Percentiles rank a stretch among this genome's conserved stretches.
Evolutionary conservation across 2,329 filamentous ascomycete genomes (phyloP).

Genomic region (Verticillium albo-atrum): DNA sequence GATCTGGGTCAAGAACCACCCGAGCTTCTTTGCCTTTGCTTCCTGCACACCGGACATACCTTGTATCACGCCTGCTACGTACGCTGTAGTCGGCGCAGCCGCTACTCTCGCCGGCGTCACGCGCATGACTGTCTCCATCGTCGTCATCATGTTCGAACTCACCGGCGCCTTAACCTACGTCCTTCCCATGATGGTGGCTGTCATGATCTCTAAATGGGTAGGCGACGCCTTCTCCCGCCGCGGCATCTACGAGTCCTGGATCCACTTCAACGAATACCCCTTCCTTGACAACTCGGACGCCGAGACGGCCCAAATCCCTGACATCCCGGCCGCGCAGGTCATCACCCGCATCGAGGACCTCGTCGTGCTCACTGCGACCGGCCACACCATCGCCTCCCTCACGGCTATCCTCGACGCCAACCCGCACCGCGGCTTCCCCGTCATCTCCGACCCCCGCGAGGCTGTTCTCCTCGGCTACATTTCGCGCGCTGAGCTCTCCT

Average conservation of each 20-base stretch:
- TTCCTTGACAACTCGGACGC: constrained; percentile 81
- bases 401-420: constrained; percentile 67
- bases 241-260: constrained; percentile 98
- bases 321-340: constrained; percentile 79
- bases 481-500: constrained; percentile 81
- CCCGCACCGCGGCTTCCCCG: constrained; percentile 84
- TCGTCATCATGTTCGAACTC: constrained; percentile 99
- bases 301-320: constrained; percentile 70
- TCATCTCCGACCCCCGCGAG: constrained; percentile 73
- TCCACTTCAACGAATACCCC: constrained; percentile 91
- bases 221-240: constrained; percentile 89
- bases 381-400: constrained; percentile 79
- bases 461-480: constrained; percentile 89
- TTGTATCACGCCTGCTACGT: constrained; percentile 91
- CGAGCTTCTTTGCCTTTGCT: constrained; percentile 70
- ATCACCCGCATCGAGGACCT: constrained; percentile 94
- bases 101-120: constrained; percentile 92
- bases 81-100: constrained; percentile 92
- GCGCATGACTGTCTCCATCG: constrained; percentile 94
- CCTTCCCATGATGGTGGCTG: constrained; percentile 96
- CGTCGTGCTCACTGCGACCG: constrained; percentile 78
- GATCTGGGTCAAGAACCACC: constrained; percentile 77
- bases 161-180: constrained; percentile 95
- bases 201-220: constrained; percentile 98
- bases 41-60: constrained; percentile 80